phyloP scores from a whole-genome alignment of 352 stramenopile genomes.

The Pythium aquatile region DNA sequence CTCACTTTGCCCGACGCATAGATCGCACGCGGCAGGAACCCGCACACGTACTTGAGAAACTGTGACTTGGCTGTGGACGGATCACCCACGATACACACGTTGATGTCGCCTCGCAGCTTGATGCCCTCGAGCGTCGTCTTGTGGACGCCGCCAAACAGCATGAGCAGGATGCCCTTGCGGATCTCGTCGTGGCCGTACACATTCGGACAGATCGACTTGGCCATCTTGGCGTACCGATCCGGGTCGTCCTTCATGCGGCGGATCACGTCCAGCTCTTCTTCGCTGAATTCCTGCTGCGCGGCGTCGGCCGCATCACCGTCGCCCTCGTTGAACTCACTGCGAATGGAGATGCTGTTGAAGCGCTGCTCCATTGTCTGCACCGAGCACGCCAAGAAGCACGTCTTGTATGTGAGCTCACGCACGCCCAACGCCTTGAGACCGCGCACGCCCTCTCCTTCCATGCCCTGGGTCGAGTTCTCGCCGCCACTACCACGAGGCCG shows the following conservation, averaged over 20 bases:
- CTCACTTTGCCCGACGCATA: slow-evolving; percentile 99
- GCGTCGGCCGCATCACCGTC: slow-evolving; percentile 27
- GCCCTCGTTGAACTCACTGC: slow-evolving; percentile 68
- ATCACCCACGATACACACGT: slow-evolving; percentile 99
- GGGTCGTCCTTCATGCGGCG: slow-evolving; percentile 89
- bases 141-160: slow-evolving; percentile 98
- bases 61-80: slow-evolving; percentile 99
- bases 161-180: slow-evolving; percentile 93
- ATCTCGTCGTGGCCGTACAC: slow-evolving; percentile 98
- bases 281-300: slow-evolving; percentile 80
- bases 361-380: slow-evolving; percentile 91
- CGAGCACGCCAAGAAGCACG: slow-evolving; percentile 95
- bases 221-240: slow-evolving; percentile 92
- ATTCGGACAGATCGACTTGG: slow-evolving; percentile 93
- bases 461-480: slow-evolving; percentile 75
- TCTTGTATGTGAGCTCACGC: slow-evolving; percentile 97
- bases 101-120: slow-evolving; percentile 98
- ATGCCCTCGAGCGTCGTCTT: slow-evolving; percentile 98
- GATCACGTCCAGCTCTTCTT: slow-evolving; percentile 92
- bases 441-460: slow-evolving; percentile 90
- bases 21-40: slow-evolving; percentile 93
- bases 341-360: slow-evolving; percentile 87
- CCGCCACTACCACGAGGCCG: slow-evolving; percentile 28
- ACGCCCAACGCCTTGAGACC: slow-evolving; percentile 95
- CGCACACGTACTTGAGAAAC: slow-evolving; percentile 97